Evolutionary conservation across 371 early-diverging fungal genomes (phyloP), one percentile per base, ranked within the genome.

Genomic region (Mucor velutinosus): DNA sequence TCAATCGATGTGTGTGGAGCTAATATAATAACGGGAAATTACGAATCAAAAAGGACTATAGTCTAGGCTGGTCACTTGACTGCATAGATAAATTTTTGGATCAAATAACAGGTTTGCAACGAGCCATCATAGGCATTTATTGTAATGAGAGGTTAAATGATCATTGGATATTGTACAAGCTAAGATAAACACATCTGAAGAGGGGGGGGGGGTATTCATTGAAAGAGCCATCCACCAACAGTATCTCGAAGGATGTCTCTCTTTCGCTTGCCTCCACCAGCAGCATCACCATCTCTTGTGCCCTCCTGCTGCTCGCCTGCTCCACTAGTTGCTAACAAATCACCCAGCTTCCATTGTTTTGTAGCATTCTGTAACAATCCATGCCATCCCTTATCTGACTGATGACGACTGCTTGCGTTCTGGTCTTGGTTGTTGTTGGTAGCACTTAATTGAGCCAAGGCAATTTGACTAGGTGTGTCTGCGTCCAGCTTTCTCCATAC

Each of bases 401-500:
- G 7, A 17, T 53, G 17, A 15, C 35, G 19, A 8, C 47, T 47
- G 47, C 47, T 47, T 1, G 17, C 6, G 41, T 41, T 41, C 6
- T 41, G 41, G 17, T 41, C 41, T 11, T 58, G 25, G 32, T 45
- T 25, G 11, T 53, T 47, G 14, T 62, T 21, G 43, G 63, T 30
- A 17, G 69, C 47, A 23, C 56, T 51, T 15, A 73, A 17, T 29
- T 74, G 73, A 29, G 69, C 66, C 27, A 60, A 62, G 14, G 55
- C 69, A n/a, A 72, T 60, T 25, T 72, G 66, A 33, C 49, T 64
- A 1, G 76, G 76, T n/a, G 64, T 73, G 25, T 78, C 67, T 3
- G 65, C 41, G 19, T 86, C 89, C 25, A 90, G 56, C 15, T 80
- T 76, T 32, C 87, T 71, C 89, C 89, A 90, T 7, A 88, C 75